phyloP scores from a whole-genome alignment of 768 basidiomycete species.

The Panellus pusillus region DNA sequence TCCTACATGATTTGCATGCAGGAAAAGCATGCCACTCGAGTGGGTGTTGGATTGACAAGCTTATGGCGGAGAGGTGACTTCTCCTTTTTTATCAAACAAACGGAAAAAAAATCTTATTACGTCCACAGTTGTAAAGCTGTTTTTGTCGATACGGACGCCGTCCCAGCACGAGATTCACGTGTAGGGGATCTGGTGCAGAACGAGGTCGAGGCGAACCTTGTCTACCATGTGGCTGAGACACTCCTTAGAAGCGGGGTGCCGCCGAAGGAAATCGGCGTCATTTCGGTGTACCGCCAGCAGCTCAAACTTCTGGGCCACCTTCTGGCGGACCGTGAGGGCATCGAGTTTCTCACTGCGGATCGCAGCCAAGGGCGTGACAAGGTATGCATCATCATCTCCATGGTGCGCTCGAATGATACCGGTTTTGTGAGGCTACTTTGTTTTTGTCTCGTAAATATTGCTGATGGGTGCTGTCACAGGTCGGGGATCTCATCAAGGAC shows the following conservation, averaged over 20 bases:
- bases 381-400: conserved; percentile 89
- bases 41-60: conserved; percentile 69
- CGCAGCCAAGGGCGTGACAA: conserved; percentile 95
- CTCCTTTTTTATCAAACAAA: not conserved
- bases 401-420: conserved; percentile 84
- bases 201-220: conserved; percentile 69
- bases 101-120: not conserved
- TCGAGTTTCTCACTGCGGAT: conserved; percentile 92
- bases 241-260: conserved; percentile 64
- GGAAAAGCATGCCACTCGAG: conserved; percentile 30
- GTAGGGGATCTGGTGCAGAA: conserved; percentile 93
- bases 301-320: conserved; percentile 82
- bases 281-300: conserved; percentile 94
- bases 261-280: conserved; percentile 77
- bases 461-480: conserved; percentile 40
- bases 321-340: conserved; percentile 50
- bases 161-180: conserved; percentile 79
- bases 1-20: conserved; percentile 46
- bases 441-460: not conserved
- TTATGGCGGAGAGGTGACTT: conserved; percentile 65
- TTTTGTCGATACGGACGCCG: conserved; percentile 88
- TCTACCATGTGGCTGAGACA: conserved; percentile 66
- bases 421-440: conserved; percentile 57
- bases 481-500: conserved; percentile 91
- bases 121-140: conserved; percentile 72